Base-by-base conservation (phyloP, 495 filamentous ascomycete species). In the Podospora fimiseda region DNA sequence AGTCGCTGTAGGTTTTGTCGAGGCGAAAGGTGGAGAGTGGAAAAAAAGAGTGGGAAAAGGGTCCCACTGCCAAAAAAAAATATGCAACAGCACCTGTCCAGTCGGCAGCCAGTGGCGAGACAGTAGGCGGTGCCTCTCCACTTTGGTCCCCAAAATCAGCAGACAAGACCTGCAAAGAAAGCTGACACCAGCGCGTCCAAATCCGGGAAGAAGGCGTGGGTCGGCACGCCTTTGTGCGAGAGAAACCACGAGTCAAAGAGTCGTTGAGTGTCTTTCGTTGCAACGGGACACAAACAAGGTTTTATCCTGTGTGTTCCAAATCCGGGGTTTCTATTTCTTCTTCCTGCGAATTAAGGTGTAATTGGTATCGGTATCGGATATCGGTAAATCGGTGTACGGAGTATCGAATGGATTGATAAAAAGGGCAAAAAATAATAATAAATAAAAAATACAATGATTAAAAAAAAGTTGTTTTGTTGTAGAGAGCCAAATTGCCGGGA, bases 371-470 rank as follows among this genome's bases (percentile, higher is more conserved):
- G n/a, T n/a, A n/a, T n/a, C n/a, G n/a, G n/a, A n/a, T n/a, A n/a
- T n/a, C n/a, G n/a, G n/a, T n/a, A n/a, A n/a, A n/a, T n/a, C n/a
- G n/a, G n/a, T n/a, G n/a, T n/a, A n/a, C n/a, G n/a, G n/a, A n/a
- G n/a, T n/a, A n/a, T n/a, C n/a, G 3, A 18, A 41, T 37, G n/a
- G n/a, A 37, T 37, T 37, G 33, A 8, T 37, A 18, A 27, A 23
- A 50, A 16, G 41, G 56, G 56, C 52, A 8, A 22, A 20, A 55
- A 22, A 40, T 37, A 33, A 49, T 37, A 27, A 52, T 47, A 57
- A 58, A 61, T 37, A 63, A 62, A 70, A 48, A 70, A 63, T 70
- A 70, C 65, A 68, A 67, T 49, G 60, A 68, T 70, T 66, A 70
- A 70, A 64, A 70, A 41, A 50, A 44, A 39, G 15, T 21, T 59